Evolutionary conservation across 768 basidiomycete genomes (phyloP).

Genomic region (Trametes meyenii): DNA sequence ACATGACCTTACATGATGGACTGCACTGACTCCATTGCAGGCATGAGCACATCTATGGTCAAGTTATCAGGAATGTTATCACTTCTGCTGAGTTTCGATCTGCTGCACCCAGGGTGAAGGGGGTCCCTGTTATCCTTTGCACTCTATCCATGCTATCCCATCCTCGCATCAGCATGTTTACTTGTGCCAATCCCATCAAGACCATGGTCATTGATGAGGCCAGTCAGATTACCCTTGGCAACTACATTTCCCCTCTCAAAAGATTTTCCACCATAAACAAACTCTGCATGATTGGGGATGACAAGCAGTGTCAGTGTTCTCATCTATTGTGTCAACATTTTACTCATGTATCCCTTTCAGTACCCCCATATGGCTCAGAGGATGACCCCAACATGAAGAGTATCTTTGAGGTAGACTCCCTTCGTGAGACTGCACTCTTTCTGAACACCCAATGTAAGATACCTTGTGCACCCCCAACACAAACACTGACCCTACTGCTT

Average conservation of each 20-base stretch:
- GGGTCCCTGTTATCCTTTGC: constrained; percentile 66
- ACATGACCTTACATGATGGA: constrained; percentile 6
- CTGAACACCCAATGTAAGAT: constrained; percentile 75
- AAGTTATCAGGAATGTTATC: constrained; percentile 54
- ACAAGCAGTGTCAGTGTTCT: constrained; percentile 41
- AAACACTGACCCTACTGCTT: constrained; percentile 20
- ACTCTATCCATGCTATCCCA: constrained; percentile 78
- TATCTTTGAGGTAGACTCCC: constrained; percentile 75
- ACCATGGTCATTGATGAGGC: constrained; percentile 42
- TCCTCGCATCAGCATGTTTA: constrained; percentile 23
- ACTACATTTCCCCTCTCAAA: constrained; percentile 36
- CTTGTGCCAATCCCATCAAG: constrained; percentile 32
- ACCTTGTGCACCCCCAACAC: background rate
- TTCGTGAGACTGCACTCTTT: constrained; percentile 52
- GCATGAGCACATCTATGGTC: constrained; percentile 78
- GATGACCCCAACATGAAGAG: constrained; percentile 65
- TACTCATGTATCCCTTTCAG: constrained; percentile 42
- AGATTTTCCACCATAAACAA: constrained; percentile 35
- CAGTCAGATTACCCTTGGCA: constrained; percentile 33
- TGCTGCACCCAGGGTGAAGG: constrained; percentile 35
- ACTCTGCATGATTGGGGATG: constrained; percentile 46
- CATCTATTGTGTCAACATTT: background rate
- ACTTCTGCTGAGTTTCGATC: constrained; percentile 42
- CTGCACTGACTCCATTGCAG: constrained; percentile 39
- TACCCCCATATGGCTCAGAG: constrained; percentile 81